Base-by-base conservation (phyloP, 2,329 filamentous ascomycete species). In the Penicillium psychrosexuale region DNA sequence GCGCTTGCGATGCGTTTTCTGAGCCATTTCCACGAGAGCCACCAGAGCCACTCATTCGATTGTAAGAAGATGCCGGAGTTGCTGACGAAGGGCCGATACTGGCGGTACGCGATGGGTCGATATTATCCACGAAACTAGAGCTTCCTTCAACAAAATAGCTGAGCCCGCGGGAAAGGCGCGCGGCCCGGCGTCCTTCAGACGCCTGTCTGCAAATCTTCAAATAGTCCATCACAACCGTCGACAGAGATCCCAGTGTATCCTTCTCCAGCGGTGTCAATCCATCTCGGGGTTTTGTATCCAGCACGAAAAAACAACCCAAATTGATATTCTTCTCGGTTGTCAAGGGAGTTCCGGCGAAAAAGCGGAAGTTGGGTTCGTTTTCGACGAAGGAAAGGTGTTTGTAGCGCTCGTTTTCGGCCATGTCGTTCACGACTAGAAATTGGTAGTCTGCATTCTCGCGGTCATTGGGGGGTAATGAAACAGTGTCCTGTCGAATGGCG, bases 291-390 rank as follows among this genome's bases (percentile, higher is more conserved):
- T 76, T 75, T 40, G 82, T 78, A 60, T 87, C 84, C 3, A 85
- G 72, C 2, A 87, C 78, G 49, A 81, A 80, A 55, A 85, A 84
- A 11, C 78, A 79, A 9, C 86, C 86, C 52, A 89, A 83, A 44
- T 79, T 78, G 61, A 82, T 79, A 28, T 81, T 78, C 34, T 78
- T 80, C 0, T 78, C 78, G 3, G 82, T 84, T 27, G 80, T 78
- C 51, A 89, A 82, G 0, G 85, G 85, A 0, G 86, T 84, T 17
- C 81, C 81, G 6, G 81, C 82, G 55, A 84, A 83, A 63, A 84
- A 84, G 43, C 72, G 70, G 30, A 76, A 69, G 31, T 69, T 57
- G 0, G 73, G 72, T 1, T 68, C 57, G 0, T 58, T 65, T 3
- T 63, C 58, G 1, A 78, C 75, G 30, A 75, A 72, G 1, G 65